Conservation (phyloP, 2,329 filamentous ascomycete genomes). For the Aureobasidium sp. region DNA sequence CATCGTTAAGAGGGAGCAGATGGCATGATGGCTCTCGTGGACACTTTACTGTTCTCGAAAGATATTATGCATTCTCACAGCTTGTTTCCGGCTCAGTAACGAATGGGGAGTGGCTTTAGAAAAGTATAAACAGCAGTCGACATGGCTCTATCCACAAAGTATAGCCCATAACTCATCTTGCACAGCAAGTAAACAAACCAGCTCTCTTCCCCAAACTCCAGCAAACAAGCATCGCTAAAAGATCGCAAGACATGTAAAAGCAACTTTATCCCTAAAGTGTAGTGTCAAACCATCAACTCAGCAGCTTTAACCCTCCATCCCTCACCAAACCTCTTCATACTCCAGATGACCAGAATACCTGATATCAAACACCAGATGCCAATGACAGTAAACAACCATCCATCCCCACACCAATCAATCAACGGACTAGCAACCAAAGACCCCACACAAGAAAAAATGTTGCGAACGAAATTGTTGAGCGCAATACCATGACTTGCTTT, state of each 20-base stretch:
- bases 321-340: constrained; percentile 26
- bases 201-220: neutral
- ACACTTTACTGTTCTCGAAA: too few species aligned
- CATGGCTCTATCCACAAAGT: neutral
- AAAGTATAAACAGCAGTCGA: neutral
- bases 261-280: neutral
- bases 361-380: constrained; percentile 21
- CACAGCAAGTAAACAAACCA: neutral
- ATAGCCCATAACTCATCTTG: neutral
- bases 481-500: constrained; percentile 65
- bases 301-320: constrained; percentile 20
- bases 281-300: neutral
- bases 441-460: constrained; percentile 68
- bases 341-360: constrained; percentile 23
- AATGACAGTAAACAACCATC: constrained; percentile 63
- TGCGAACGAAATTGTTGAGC: constrained; percentile 72
- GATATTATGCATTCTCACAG: too few species aligned
- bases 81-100: too few species aligned
- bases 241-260: neutral
- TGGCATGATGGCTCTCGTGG: too few species aligned
- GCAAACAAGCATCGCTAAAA: neutral
- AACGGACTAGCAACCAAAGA: constrained; percentile 62
- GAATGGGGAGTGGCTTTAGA: neutral
- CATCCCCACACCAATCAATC: constrained; percentile 62
- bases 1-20: too few species aligned